Percentiles rank a stretch among this genome's conserved stretches.
Evolutionary conservation across 2,329 filamentous ascomycete species (phyloP).

Genomic region (Fusarium multiceps): DNA sequence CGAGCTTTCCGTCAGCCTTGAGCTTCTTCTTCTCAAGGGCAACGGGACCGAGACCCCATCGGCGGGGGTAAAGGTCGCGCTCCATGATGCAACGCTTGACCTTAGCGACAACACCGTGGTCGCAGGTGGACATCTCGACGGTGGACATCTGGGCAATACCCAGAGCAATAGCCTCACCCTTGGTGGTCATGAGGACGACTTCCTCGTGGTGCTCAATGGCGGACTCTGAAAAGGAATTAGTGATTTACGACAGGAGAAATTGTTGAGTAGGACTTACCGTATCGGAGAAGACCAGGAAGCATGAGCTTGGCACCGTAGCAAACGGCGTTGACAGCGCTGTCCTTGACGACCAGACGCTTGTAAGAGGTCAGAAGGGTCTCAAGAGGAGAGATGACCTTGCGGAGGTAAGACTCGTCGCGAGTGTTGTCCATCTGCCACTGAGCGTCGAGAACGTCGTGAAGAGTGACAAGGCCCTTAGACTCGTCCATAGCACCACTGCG

Average conservation of each 20-base stretch:
- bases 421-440: constrained; percentile 98
- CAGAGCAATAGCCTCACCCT: constrained; percentile 97
- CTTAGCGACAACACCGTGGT: constrained; percentile 97
- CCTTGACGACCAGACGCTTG: constrained; percentile 98
- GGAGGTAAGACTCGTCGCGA: constrained; percentile 91
- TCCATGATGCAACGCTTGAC: constrained; percentile 99
- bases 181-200: constrained; percentile 97
- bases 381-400: constrained; percentile 89
- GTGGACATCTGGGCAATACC: constrained; percentile 98
- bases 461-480: constrained; percentile 86
- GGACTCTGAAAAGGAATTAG: constrained; percentile 68
- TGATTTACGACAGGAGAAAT: constrained; percentile 17
- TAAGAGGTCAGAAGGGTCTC: constrained; percentile 93
- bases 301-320: constrained; percentile 99
- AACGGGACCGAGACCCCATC: constrained; percentile 95
- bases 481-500: constrained; percentile 96
- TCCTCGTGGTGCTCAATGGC: constrained; percentile 96
- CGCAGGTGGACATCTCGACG: constrained; percentile 94
- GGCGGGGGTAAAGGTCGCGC: constrained; percentile 93
- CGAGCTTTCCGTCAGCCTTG: constrained; percentile 96
- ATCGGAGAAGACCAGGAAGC: constrained; percentile 94
- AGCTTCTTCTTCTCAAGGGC: constrained; percentile 99
- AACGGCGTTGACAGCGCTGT: constrained; percentile 83
- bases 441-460: constrained; percentile 88
- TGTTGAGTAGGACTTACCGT: constrained; percentile 68